Evolutionary conservation across 495 filamentous ascomycete genomes (phyloP), one percentile per base, ranked within the genome.

Genomic region (Hypoxylon fuscum): DNA sequence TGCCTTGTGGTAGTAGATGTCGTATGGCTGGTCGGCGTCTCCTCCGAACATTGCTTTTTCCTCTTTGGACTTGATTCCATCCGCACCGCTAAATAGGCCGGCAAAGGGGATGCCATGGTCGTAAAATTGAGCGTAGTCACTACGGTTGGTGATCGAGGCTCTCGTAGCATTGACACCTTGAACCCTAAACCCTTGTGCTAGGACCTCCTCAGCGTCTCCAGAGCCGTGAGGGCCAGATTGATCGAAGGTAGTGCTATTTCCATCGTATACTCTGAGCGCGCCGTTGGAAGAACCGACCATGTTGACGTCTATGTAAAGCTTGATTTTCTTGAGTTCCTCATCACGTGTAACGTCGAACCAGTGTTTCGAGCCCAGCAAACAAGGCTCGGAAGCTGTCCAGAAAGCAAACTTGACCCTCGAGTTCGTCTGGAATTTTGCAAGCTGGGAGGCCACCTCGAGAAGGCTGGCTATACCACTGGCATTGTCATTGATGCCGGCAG

Each of bases 201-300:
- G 84, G 46, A 82, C 67, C 3, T 71, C 49, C 69, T 87, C 80
- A 17, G 83, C 83, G 29, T 81, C 63, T 22, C 69, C 84, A 34
- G 80, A 85, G 2, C 86, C 86, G 0, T 74, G 48, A 0, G 85
- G 85, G 4, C 81, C 85, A 14, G 77, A 73, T 29, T 63, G 25
- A 68, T 81, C 79, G 72, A 80, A 86, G 4, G 74, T 55, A 22
- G 64, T 68, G 14, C 83, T 85, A 50, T 87, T 82, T 15, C 83
- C 85, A 63, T 88, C 85, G 62, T 86, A 87, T 62, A 88, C 74
- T 59, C 78, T 80, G 62, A 82, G 78, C 3, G 76, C 76, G 46
- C 81, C 87, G 73, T 88, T 88, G 22, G 86, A 85, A 0, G 78
- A 83, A 15, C 84, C 86, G 42, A 87, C 81, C 86, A 88, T 89